Base-by-base conservation (phyloP, 208 protist species). In the Trypanosoma mega region DNA sequence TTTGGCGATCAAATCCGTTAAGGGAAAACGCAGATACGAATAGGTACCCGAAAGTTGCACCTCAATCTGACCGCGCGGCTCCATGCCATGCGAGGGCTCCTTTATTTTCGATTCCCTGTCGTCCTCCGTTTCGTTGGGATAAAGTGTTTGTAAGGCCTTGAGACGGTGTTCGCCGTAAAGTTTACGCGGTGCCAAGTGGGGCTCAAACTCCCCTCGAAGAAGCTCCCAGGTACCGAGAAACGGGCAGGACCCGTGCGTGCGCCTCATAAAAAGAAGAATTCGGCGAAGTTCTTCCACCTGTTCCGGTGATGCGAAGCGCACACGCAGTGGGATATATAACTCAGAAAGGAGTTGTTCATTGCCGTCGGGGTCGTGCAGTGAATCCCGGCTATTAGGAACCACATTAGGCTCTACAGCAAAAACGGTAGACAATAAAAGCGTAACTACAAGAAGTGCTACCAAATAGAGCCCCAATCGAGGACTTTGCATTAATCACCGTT, bases 331-430 rank as follows among this genome's bases (percentile, higher is more conserved):
- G 7, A 70, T 1, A 20, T 3, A n/a, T 26, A 63, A 30, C 14
- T 61, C 18, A 16, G 55, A 58, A 3, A 70, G 49, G 23, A 63
- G 21, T 24, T 49, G 63, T 29, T 52, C 34, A 44, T 63, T 70
- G 27, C 7, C 36, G 23, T 2, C 45, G 3, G 29, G 4, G 12
- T 51, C 39, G 18, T 26, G 21, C 6, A 46, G n/a, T 16, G 30
- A 20, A 70, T 63, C 14, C 3, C 31, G 3, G 20, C 48, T 37
- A 33, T 26, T n/a, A 43, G 36, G 14, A 43, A 43, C 14, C 36
- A 43, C 9, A 14, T 43, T 43, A 43, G n/a, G n/a, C n/a, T n/a
- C n/a, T n/a, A n/a, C n/a, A n/a, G n/a, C n/a, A n/a, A n/a, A n/a
- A n/a, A n/a, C n/a, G n/a, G n/a, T n/a, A n/a, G n/a, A n/a, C n/a